Evolutionary conservation across 768 basidiomycete species (phyloP), one percentile per base, ranked within the genome.

Genomic region (Sistotremastrum niveocremeum): DNA sequence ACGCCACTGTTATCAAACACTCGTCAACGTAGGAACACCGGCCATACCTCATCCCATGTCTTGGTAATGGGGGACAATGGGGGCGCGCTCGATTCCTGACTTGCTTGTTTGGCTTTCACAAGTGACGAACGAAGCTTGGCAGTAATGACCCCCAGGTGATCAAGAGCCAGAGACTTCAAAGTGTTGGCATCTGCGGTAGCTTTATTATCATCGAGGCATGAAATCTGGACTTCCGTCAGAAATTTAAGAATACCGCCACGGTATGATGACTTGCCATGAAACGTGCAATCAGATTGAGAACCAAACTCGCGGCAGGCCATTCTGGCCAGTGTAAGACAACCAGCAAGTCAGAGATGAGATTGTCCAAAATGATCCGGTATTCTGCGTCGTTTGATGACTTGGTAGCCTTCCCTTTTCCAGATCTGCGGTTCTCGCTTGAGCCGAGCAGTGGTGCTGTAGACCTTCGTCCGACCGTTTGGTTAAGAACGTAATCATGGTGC

Each of bases 351-450:
- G 79, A 77, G 38, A 98, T 77, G 7, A 98, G 67, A 54, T 85
- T 85, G 56, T 98, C 94, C 49, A 98, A 84, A 36, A 98, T 89
- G 0, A 80, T 71, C 42, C 90, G 79, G 59, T 97, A 97, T 58
- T 98, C 94, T 4, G 85, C 81, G 57, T 99, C 95, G 53, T 88
- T 90, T 0, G 90, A 81, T 52, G 84, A 88, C 60, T 94, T 94
- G 9, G 84, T 86, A 4, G 77, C 67, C 56, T 91, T 93, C 7
- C 81, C 78, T 61, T 87, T 93, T 6, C 87, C 88, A 1, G 91
- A 82, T 48, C 85, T 82, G 46, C 51, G 56, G 34, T n/a, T n/a
- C n/a, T n/a, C n/a, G n/a, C n/a, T n/a, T n/a, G n/a, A n/a, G n/a
- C n/a, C n/a, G n/a, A 41, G 7, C 4, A 4, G 1, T 41, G 9